Evolutionary conservation across 805 yeast genomes (phyloP), one percentile per base, ranked within the genome.

Genomic region (Ogataea henricii): DNA sequence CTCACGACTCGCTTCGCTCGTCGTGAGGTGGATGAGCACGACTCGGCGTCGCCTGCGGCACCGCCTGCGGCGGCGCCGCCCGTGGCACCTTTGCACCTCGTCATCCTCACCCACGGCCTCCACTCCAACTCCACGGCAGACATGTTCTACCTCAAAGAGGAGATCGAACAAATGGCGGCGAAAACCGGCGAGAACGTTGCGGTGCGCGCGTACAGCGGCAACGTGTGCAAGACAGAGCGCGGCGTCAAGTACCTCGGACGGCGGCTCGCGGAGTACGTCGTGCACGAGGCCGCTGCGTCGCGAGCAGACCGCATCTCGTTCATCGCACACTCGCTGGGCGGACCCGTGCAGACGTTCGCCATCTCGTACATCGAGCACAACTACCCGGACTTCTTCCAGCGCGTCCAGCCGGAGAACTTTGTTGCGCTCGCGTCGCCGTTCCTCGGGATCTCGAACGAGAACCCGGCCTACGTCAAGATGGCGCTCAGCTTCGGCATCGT

Each of bases 291-390:
- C 6, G 22, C 37, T 30, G 34, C 34, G 18, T 30, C 34, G 18
- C 8, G n/a, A 3, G 9, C n/a, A 3, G 34, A 30, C 16, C 34
- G 34, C 6, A 81, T 92, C 4, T 92, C 98, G 2, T 91, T 94
- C 59, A 72, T 94, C 17, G 96, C 94, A 1, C 99, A 94, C 66
- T 92, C 98, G 0, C 70, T 94, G 21, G 99, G 99, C 14, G 99
- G 99, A 0, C 79, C 88, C 14, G 87, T 87, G 8, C 97, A 92
- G 68, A 82, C 96, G 0, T 92, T 87, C 74, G 96, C 98, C 1
- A 73, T 94, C 34, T 94, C 92, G 2, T 86, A 89, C 62, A 76
- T 94, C 30, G 77, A 79, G 44, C 73, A 73, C 49, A 85, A 79
- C 48, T 74, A 82, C 50, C 95, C 96, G 0, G 76, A 80, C 57